Evolutionary conservation across 2,329 filamentous ascomycete species (phyloP).

Genomic region (Ophiocordyceps sinensis): DNA sequence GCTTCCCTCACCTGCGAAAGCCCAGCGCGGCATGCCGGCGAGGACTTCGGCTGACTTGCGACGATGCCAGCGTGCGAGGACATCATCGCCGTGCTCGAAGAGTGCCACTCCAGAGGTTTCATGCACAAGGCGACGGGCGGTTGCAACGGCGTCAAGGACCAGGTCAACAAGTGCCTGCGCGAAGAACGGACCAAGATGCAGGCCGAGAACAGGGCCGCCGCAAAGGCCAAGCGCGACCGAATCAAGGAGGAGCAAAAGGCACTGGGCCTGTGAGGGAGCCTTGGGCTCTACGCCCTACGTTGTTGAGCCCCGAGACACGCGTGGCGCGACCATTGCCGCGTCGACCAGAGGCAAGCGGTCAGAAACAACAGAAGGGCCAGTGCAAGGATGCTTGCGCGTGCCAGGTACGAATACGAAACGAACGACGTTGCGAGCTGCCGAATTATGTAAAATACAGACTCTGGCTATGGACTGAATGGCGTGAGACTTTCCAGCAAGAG

Average conservation of each 20-base stretch:
- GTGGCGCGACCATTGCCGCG: not conserved
- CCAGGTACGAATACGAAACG: constrained; percentile 1
- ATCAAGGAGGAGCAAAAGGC: constrained; percentile 59
- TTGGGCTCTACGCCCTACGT: not conserved
- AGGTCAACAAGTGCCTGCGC: constrained; percentile 75
- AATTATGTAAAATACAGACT: not conserved
- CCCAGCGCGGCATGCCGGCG: not conserved
- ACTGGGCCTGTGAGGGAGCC: constrained; percentile 17
- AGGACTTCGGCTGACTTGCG: constrained; percentile 6
- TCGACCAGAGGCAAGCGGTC: not conserved
- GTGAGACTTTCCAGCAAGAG: not conserved
- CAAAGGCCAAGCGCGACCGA: constrained; percentile 51
- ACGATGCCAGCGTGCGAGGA: constrained; percentile 69
- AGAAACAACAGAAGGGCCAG: no score
- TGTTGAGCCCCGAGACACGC: not conserved
- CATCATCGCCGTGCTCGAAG: constrained; percentile 83
- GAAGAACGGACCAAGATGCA: constrained; percentile 69
- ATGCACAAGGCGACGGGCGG: constrained; percentile 80
- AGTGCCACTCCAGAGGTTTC: constrained; percentile 89
- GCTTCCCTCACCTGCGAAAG: not conserved
- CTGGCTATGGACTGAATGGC: not conserved
- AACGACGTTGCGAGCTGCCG: not conserved
- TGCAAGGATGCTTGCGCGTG: no score
- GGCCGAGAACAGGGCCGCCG: constrained; percentile 56
- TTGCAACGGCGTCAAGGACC: constrained; percentile 75